These are phyloP conservation scores for Stygiomarasmius scandens DNA, from an alignment of 1,284 basidiomycete genomes.

Conservation along the genomic window DNA sequence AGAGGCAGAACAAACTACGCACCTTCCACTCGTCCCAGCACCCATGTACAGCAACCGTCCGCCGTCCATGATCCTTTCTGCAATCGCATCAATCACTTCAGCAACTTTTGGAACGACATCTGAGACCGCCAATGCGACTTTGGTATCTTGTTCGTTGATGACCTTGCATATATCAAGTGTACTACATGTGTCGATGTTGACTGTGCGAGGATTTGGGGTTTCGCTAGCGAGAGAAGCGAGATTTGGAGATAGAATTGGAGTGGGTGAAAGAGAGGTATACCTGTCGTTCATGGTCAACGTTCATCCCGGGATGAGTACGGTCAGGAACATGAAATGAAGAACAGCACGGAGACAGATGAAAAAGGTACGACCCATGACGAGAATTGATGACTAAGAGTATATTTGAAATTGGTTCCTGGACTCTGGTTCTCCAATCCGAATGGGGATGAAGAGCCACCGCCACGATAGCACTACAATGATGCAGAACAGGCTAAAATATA, in stretches of 20 bases:
- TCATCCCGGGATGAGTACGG: too few relatives aligned
- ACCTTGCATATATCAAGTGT: conserved; percentile 32
- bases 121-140: conserved; percentile 27
- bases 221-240: conserved; percentile 23
- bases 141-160: conserved; percentile 30
- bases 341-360: too few relatives aligned
- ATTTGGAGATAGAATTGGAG: not conserved
- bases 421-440: too few relatives aligned
- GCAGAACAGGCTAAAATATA: too few relatives aligned
- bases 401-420: too few relatives aligned
- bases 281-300: too few relatives aligned
- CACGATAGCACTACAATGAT: too few relatives aligned
- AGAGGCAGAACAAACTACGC: not conserved
- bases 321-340: too few relatives aligned
- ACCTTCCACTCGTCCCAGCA: conserved; percentile 36
- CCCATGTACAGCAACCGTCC: conserved; percentile 36
- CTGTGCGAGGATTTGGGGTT: conserved; percentile 22
- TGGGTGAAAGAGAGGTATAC: too few relatives aligned
- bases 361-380: too few relatives aligned
- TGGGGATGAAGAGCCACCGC: too few relatives aligned
- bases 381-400: too few relatives aligned
- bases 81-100: conserved; percentile 30
- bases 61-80: conserved; percentile 25
- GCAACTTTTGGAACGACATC: conserved; percentile 30
- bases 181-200: conserved; percentile 27